Evolutionary conservation across 805 yeast species (phyloP).

Genomic region (Saturnispora halmiae): DNA sequence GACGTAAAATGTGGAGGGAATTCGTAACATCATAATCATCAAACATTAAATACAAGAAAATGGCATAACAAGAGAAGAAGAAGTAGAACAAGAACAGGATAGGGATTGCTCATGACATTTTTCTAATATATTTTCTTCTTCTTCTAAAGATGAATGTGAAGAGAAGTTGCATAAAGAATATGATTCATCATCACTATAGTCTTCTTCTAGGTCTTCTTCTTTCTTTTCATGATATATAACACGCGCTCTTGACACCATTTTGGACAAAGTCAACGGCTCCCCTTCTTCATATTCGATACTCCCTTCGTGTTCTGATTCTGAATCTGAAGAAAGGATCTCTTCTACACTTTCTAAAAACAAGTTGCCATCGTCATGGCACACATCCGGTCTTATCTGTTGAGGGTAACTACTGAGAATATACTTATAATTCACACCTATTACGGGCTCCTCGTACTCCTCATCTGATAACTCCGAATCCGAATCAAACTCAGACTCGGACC

Average conservation of each 20-base stretch:
- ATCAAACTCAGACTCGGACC: no score
- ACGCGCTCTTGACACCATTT: constrained; percentile 3
- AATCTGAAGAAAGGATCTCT: constrained; percentile 7
- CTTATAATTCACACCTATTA: no score
- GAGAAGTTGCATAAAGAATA: constrained; percentile 8
- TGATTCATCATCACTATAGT: constrained; percentile 1
- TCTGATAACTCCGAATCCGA: no score
- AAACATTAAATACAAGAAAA: no score
- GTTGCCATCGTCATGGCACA: no score
- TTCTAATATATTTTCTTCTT: not conserved
- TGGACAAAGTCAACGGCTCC: constrained; percentile 2
- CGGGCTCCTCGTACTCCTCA: no score
- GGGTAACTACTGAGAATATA: no score
- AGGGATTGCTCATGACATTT: not conserved
- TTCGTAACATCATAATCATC: no score
- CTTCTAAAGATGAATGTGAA: constrained; percentile 5
- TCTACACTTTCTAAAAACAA: constrained; percentile 7
- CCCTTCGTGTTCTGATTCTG: constrained; percentile 2
- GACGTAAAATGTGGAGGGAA: no score
- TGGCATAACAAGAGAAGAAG: no score
- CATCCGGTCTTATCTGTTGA: no score
- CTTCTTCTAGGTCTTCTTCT: constrained; percentile 6
- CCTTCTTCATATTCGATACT: constrained; percentile 3
- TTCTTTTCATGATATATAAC: not conserved
- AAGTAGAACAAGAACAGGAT: no score